Percentiles rank a stretch among this genome's conserved stretches.
These are phyloP conservation scores for Annulohypoxylon bovei DNA, from an alignment of 495 filamentous ascomycete species.

Conservation along the genomic window DNA sequence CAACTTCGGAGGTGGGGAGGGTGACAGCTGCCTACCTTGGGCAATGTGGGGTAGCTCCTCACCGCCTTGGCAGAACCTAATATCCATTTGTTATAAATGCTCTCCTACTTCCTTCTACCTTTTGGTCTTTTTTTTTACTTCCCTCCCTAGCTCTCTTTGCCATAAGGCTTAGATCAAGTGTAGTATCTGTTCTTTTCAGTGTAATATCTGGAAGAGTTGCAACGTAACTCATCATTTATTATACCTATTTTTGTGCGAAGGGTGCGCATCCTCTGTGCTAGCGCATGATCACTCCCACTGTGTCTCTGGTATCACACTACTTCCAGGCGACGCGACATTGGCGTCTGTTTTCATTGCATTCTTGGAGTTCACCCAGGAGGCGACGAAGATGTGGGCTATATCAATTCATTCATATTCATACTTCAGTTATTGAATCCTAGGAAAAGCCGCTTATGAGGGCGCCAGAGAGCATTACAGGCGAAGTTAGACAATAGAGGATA, in stretches of 20 bases:
- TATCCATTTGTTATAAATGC: background rate
- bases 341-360: constrained; percentile 19
- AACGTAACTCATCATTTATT: constrained; percentile 15
- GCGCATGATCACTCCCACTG: constrained; percentile 62
- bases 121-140: background rate
- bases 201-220: constrained; percentile 20
- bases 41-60: background rate
- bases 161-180: constrained; percentile 29
- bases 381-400: background rate
- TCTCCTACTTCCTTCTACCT: background rate
- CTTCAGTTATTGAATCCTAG: no score
- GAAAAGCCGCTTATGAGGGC: no score
- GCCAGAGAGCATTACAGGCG: no score
- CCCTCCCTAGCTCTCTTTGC: constrained; percentile 27
- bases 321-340: constrained; percentile 77
- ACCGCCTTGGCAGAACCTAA: constrained; percentile 34
- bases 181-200: constrained; percentile 31
- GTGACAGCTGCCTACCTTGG: background rate
- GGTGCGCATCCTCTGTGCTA: constrained; percentile 18
- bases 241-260: constrained; percentile 9
- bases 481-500: no score
- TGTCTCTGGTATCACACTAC: constrained; percentile 89
- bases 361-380: constrained; percentile 4
- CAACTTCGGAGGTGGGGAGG: background rate
- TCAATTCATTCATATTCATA: no score